Evolutionary conservation across 345 rosid species (phyloP).

Genomic region (Anacardium occidentale): DNA sequence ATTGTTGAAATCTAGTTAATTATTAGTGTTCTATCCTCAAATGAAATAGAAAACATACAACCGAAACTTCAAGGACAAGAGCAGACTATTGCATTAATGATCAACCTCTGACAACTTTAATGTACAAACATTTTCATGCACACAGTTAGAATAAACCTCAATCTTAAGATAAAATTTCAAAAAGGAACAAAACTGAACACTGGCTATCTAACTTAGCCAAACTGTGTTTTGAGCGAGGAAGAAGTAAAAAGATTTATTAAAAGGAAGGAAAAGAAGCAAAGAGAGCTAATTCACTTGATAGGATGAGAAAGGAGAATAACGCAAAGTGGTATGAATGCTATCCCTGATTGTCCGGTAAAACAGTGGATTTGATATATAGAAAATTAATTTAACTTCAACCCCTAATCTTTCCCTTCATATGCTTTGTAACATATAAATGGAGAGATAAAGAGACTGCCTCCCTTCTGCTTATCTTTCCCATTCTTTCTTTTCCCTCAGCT

Average conservation of each 20-base stretch:
- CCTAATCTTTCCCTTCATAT: not conserved
- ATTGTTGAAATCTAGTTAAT: not conserved
- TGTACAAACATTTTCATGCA: not conserved
- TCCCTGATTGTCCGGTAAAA: not conserved
- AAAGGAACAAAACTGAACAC: not conserved
- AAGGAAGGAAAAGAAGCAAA: not conserved
- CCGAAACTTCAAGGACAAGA: not conserved
- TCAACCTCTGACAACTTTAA: not conserved
- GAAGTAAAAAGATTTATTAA: not conserved
- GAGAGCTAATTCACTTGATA: not conserved
- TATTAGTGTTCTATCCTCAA: not conserved
- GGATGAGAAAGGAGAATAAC: not conserved
- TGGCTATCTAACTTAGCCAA: too few species aligned
- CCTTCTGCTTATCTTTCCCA: not conserved
- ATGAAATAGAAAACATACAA: not conserved
- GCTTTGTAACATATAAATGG: not conserved
- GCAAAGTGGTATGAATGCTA: not conserved
- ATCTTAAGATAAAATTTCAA: not conserved
- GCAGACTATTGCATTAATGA: not conserved
- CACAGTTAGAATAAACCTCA: not conserved
- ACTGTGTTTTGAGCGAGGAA: not conserved
- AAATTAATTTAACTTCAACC: not conserved
- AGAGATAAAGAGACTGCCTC: not conserved
- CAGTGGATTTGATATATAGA: not conserved
- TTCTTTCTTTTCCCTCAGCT: not conserved